Evolutionary conservation across 2,329 filamentous ascomycete species (phyloP).

Genomic region (Cadophora malorum): DNA sequence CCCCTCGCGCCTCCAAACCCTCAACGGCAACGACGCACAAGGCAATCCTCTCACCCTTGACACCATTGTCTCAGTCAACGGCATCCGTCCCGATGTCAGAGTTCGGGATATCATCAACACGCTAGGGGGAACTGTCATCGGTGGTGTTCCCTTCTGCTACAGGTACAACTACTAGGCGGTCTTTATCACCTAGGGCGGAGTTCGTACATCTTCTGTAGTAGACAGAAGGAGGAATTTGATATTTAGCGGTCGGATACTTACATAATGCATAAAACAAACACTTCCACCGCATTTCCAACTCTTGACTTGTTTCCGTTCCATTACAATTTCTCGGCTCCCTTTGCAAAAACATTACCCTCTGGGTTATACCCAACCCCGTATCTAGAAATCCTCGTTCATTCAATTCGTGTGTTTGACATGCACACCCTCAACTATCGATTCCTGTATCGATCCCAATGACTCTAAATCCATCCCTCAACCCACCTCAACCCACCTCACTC

Average conservation of each 20-base stretch:
- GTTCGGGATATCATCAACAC: conserved; percentile 30
- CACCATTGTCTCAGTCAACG: conserved; percentile 24
- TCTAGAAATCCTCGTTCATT: background rate
- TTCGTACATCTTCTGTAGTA: conserved; percentile 1
- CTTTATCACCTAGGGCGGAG: conserved; percentile 9
- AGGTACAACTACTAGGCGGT: conserved; percentile 28
- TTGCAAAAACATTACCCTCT: background rate
- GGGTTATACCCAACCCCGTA: background rate
- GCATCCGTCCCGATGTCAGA: conserved; percentile 24
- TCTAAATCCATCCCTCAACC: too few relatives aligned
- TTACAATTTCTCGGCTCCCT: background rate
- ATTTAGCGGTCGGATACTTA: conserved; percentile 14
- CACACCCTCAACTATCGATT: background rate
- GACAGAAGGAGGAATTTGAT: background rate
- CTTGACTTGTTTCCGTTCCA: too few relatives aligned
- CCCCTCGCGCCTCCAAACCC: conserved; percentile 6
- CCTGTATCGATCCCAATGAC: too few relatives aligned
- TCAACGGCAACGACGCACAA: conserved; percentile 27
- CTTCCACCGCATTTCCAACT: background rate
- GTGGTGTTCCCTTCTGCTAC: conserved; percentile 25
- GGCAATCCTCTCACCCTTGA: conserved; percentile 24
- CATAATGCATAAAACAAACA: background rate
- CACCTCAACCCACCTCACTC: background rate
- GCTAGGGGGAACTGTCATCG: conserved; percentile 23
- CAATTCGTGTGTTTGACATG: background rate